These are phyloP conservation scores for Colletotrichum musae DNA, from an alignment of 2,329 filamentous ascomycete species.

Conservation along the genomic window DNA sequence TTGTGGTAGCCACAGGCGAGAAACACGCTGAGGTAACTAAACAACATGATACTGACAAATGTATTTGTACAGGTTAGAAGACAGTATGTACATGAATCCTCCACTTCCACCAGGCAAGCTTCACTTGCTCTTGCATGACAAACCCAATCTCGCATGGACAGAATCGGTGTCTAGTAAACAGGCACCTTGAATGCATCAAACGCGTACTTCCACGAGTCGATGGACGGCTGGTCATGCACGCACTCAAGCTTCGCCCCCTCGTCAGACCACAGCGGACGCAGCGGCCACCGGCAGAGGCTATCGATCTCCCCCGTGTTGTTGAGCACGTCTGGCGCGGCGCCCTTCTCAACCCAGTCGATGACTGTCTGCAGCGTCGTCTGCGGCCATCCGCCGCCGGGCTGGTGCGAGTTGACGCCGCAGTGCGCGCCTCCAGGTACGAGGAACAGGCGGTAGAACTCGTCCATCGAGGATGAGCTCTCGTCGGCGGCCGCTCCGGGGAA, in stretches of 20 bases:
- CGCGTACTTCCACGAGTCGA: constrained; percentile 31
- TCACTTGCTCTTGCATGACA: no score
- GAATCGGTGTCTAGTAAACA: constrained; percentile 17
- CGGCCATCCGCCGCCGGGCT: constrained; percentile 46
- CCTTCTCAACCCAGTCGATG: constrained; percentile 68
- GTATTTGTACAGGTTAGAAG: no score
- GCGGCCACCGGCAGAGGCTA: constrained; percentile 59
- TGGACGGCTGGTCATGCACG: constrained; percentile 29
- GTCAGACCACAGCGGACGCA: constrained; percentile 56
- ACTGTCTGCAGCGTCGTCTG: constrained; percentile 59
- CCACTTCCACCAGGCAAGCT: no score
- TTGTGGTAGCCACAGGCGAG: no score
- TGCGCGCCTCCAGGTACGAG: constrained; percentile 66
- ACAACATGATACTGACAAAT: no score
- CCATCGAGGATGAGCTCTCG: constrained; percentile 28
- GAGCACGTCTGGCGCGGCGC: constrained; percentile 58
- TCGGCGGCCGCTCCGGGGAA: constrained; percentile 56
- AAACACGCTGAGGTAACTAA: no score
- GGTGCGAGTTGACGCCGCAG: constrained; percentile 63
- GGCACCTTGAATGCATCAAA: constrained; percentile 40
- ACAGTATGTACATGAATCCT: background rate
- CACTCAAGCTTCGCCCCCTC: constrained; percentile 15
- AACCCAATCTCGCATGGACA: no score
- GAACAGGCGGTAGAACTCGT: constrained; percentile 58
- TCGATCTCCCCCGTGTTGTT: constrained; percentile 56